phyloP scores from a whole-genome alignment of 495 filamentous ascomycete genomes.

The Neurospora tetraspora region DNA sequence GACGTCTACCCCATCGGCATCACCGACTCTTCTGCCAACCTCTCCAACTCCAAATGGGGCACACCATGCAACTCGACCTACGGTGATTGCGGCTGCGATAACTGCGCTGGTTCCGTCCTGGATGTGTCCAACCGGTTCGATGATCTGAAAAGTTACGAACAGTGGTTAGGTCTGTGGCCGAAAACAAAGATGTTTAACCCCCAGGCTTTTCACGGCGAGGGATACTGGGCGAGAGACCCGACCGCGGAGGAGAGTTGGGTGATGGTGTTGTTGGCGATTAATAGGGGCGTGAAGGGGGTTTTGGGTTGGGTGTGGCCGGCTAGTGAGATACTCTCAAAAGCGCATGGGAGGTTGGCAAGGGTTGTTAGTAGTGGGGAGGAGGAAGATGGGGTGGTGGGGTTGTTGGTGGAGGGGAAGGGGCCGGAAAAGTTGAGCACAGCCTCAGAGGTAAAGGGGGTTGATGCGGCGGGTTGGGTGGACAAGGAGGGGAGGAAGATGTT shows the following conservation, averaged over 20 bases:
- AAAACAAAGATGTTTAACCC: slow-evolving; percentile 53
- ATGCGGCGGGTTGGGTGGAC: slow-evolving; percentile 33
- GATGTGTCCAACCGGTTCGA: slow-evolving; percentile 50
- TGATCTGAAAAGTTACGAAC: slow-evolving; percentile 34
- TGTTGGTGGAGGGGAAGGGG: slow-evolving; percentile 32
- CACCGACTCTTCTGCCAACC: slow-evolving; percentile 22
- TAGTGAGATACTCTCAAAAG: slow-evolving; percentile 13
- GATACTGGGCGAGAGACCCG: slow-evolving; percentile 52
- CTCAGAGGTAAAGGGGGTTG: slow-evolving; percentile 14
- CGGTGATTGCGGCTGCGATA: slow-evolving; percentile 65
- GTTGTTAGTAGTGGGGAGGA: slow-evolving; percentile 23
- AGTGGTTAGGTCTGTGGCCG: slow-evolving; percentile 30
- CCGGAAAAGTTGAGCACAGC: neutral
- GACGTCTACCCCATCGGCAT: slow-evolving; percentile 58
- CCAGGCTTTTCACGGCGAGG: slow-evolving; percentile 53
- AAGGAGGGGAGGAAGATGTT: slow-evolving; percentile 22
- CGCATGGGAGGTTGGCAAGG: slow-evolving; percentile 34
- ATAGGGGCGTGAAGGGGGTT: slow-evolving; percentile 49
- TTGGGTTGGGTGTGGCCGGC: slow-evolving; percentile 46
- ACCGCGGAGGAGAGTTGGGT: slow-evolving; percentile 44
- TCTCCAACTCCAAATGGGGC: slow-evolving; percentile 37
- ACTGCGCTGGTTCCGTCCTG: slow-evolving; percentile 44
- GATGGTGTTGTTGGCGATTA: slow-evolving; percentile 52
- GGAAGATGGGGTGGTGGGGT: slow-evolving; percentile 23
- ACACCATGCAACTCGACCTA: slow-evolving; percentile 55